Evolutionary conservation across 192 early-diverging fungal genomes (phyloP).

Genomic region (Backusella circina): DNA sequence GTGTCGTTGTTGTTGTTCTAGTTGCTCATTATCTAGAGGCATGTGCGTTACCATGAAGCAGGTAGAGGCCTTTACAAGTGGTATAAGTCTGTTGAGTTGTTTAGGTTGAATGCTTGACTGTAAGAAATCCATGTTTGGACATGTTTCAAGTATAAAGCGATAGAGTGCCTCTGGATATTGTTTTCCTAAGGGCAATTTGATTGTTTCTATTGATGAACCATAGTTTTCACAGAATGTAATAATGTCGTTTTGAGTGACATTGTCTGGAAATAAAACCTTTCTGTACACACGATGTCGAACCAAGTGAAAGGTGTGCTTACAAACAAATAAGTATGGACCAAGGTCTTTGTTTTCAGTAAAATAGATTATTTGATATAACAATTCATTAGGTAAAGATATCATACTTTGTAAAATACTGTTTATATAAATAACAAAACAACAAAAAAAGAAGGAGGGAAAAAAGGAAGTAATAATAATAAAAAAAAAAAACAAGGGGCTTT

Average conservation of each 20-base stretch:
- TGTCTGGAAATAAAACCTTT: constrained; percentile 23
- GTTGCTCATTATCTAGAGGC: neutral
- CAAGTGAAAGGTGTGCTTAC: constrained; percentile 9
- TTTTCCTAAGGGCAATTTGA: constrained; percentile 18
- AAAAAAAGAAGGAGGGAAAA: neutral
- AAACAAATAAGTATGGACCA: constrained; percentile 14
- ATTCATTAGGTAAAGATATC: constrained; percentile 26
- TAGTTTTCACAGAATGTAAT: constrained; percentile 22
- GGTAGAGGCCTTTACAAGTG: neutral
- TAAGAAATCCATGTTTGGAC: constrained; percentile 18
- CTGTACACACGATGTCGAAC: constrained; percentile 16
- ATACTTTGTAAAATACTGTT: neutral
- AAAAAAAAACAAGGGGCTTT: neutral
- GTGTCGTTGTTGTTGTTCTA: neutral
- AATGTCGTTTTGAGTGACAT: constrained; percentile 9
- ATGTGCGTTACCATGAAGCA: constrained; percentile 21
- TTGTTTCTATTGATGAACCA: constrained; percentile 9
- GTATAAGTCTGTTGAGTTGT: constrained; percentile 11
- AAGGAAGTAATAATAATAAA: neutral
- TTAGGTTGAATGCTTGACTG: constrained; percentile 19
- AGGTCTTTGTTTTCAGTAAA: neutral
- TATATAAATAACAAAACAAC: neutral
- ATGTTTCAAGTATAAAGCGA: constrained; percentile 2
- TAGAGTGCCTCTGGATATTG: constrained; percentile 9
- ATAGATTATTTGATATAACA: constrained; percentile 18